Evolutionary conservation across 345 rosid genomes (phyloP), one percentile per base, ranked within the genome.

Genomic region (Eucalyptus sideroxylon): DNA sequence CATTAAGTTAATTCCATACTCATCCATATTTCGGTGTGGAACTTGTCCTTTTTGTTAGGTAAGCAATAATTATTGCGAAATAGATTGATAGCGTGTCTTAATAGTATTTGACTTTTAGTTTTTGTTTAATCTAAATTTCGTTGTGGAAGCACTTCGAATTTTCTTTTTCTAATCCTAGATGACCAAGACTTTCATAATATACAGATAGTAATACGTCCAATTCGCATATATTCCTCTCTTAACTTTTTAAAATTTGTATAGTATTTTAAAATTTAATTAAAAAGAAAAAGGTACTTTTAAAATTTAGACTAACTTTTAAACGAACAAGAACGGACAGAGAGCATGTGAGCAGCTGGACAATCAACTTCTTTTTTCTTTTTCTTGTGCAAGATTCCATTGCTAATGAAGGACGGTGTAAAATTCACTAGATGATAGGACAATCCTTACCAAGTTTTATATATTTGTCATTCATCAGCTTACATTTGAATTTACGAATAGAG

Each of bases 61-160:
- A 34, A 69, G 44, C 13, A 5, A 5, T 2, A 11, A 14, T 37
- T 37, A 21, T 19, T 77, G 7, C 5, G 1, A 44, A 0, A 11
- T 1, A 24, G 4, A 37, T 77, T 21, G 5, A 42, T 37, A 2
- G 1, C 47, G 16, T 8, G 21, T 77, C 45, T 37, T 13, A 21
- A 72, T 34, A 37, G 14, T 16, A 17, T 3, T 17, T 1, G 44
- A 17, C 26, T 9, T 2, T 69, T 9, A 69, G 11, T 34, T 69
- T 69, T 8, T 17, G 44, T 19, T 72, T 24, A 10, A 37, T 72
- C 7, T 10, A 77, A 77, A 17, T 37, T 1, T 77, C 2, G 16
- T 11, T 37, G 3, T 11, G 27, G 45, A 37, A 7, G 47, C 47
- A 17, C 47, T 77, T 40, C 4, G 9, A 11, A 3, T 5, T 31